phyloP scores from a whole-genome alignment of 1,284 basidiomycete genomes.

The Neonothopanus nambi region DNA sequence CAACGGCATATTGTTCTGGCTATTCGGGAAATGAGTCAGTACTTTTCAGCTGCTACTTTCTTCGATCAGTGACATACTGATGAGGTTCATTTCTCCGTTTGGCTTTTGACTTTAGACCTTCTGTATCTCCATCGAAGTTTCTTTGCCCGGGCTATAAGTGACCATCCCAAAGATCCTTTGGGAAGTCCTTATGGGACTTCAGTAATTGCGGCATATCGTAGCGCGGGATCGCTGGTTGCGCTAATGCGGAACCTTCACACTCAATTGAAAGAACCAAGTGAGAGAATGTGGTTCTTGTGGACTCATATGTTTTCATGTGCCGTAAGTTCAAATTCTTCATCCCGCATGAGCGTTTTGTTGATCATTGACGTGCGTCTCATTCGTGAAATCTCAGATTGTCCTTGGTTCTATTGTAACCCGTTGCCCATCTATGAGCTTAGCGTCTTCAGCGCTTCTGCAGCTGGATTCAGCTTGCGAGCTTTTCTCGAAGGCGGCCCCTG shows the following conservation, averaged over 20 bases:
- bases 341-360: not conserved
- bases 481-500: conserved; percentile 68
- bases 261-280: conserved; percentile 69
- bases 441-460: conserved; percentile 74
- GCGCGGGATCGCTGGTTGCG: conserved; percentile 74
- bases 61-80: not conserved
- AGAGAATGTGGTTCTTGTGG: conserved; percentile 82
- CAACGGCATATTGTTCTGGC: conserved; percentile 76
- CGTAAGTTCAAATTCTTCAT: conserved; percentile 41
- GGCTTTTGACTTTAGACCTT: conserved; percentile 45
- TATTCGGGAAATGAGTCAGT: conserved; percentile 74
- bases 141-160: conserved; percentile 76
- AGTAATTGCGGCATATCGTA: conserved; percentile 78
- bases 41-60: conserved; percentile 6
- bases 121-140: conserved; percentile 79
- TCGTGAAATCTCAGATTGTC: conserved; percentile 65
- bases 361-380: not conserved
- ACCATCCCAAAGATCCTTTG: conserved; percentile 79
- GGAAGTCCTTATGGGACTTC: conserved; percentile 80
- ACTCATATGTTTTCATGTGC: conserved; percentile 81
- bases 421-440: conserved; percentile 79
- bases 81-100: not conserved
- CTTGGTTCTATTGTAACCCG: conserved; percentile 80
- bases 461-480: conserved; percentile 77
- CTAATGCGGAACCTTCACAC: conserved; percentile 74